Percentiles rank a stretch among this genome's conserved stretches.
phyloP scores from a whole-genome alignment of 176 grass and related monocot species.

The Aegilops longissima region DNA sequence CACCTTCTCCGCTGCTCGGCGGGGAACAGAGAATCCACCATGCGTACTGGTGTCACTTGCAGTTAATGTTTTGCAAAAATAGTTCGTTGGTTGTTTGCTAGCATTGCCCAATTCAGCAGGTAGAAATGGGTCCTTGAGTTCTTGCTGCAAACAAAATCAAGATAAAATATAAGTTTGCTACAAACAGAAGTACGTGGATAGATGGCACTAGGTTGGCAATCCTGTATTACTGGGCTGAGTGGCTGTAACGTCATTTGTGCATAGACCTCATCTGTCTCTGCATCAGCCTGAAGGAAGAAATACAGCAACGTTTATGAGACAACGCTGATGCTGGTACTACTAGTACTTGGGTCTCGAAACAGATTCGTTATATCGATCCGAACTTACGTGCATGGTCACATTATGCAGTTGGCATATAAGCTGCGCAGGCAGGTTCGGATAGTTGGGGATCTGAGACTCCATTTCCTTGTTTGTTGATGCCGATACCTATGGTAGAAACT shows the following conservation, averaged over 20 bases:
- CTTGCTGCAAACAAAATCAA: conserved; percentile 55
- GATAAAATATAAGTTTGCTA: conserved; percentile 1
- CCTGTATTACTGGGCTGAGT: conserved; percentile 65
- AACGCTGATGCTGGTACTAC: background rate
- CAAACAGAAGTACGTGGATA: background rate
- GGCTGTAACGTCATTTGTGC: conserved; percentile 93
- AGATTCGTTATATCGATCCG: background rate
- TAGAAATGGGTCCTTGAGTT: conserved; percentile 89
- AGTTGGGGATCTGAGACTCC: conserved; percentile 86
- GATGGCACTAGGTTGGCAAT: conserved; percentile 21
- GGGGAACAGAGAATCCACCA: conserved; percentile 98
- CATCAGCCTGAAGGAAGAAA: conserved; percentile 70
- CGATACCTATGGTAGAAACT: conserved; percentile 58
- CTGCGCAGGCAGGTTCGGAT: conserved; percentile 81
- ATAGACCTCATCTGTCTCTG: conserved; percentile 95
- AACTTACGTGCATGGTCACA: conserved; percentile 96
- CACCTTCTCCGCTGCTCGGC: conserved; percentile 94
- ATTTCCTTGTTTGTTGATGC: conserved; percentile 97
- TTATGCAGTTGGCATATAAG: conserved; percentile 98
- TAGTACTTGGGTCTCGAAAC: background rate
- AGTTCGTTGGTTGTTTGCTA: conserved; percentile 94
- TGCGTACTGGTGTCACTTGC: conserved; percentile 99
- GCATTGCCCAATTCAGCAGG: conserved; percentile 64
- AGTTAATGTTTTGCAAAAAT: conserved; percentile 98
- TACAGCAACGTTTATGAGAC: conserved; percentile 13